Percentiles rank a stretch among this genome's conserved stretches.
Evolutionary conservation across 1,139 yeast genomes (phyloP).

Genomic region (Arxiozyma telluris): DNA sequence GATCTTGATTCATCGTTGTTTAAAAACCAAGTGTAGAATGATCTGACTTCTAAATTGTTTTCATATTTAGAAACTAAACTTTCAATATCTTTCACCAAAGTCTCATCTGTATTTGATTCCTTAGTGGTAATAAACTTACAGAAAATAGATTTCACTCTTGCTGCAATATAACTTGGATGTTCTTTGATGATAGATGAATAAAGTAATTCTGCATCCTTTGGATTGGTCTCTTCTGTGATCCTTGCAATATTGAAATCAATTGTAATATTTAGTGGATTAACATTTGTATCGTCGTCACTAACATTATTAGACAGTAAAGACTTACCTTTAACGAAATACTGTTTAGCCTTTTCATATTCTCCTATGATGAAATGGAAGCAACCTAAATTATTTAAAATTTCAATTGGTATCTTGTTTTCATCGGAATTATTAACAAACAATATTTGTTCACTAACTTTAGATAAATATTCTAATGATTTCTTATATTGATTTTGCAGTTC

Average conservation of each 20-base stretch:
- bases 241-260: slow-evolving; percentile 58
- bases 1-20: slow-evolving; percentile 37
- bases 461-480: slow-evolving; percentile 49
- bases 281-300: slow-evolving; percentile 7
- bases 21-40: slow-evolving; percentile 88
- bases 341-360: slow-evolving; percentile 43
- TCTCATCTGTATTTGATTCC: slow-evolving; percentile 28
- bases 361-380: slow-evolving; percentile 68
- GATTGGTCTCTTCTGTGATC: slow-evolving; percentile 40
- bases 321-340: slow-evolving; percentile 34
- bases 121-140: slow-evolving; percentile 33
- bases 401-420: slow-evolving; percentile 48
- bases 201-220: slow-evolving; percentile 29
- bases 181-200: slow-evolving; percentile 49
- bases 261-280: slow-evolving; percentile 35
- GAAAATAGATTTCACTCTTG: slow-evolving; percentile 62
- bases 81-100: slow-evolving; percentile 45
- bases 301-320: slow-evolving; percentile 15
- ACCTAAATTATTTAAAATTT: slow-evolving; percentile 75
- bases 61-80: slow-evolving; percentile 45
- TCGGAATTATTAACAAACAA: slow-evolving; percentile 36
- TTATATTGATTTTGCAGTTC: slow-evolving; percentile 50
- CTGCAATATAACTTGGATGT: slow-evolving; percentile 69
- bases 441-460: slow-evolving; percentile 48
- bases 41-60: slow-evolving; percentile 70